These are phyloP conservation scores for Capsicum rhomboideum DNA, from an alignment of 257 asterid genomes.

Conservation along the genomic window DNA sequence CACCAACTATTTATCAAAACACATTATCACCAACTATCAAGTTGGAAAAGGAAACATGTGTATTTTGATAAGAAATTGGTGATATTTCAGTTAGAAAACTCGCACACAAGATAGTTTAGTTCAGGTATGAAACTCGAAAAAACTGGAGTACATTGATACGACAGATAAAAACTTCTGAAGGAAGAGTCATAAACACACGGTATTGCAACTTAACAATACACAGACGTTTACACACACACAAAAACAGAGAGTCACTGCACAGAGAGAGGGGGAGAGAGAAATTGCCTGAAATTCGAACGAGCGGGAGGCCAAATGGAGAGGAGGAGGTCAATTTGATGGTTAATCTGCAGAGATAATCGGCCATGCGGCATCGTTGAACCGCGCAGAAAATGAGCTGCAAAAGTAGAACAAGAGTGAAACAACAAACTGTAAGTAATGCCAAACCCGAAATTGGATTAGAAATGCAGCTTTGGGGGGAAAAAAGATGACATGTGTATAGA, in stretches of 20 bases:
- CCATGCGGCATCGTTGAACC: constrained; percentile 66
- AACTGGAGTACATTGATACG: not conserved
- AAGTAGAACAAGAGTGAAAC: not conserved
- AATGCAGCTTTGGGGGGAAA: not conserved
- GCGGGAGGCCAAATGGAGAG: constrained; percentile 22
- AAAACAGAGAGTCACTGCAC: no score
- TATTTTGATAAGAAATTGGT: no score
- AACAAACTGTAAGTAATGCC: not conserved
- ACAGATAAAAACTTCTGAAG: no score
- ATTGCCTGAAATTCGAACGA: constrained; percentile 59
- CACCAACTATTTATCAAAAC: no score
- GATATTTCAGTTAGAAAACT: no score
- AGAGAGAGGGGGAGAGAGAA: not conserved
- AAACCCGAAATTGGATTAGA: not conserved
- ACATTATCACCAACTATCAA: no score
- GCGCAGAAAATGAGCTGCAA: constrained; percentile 68
- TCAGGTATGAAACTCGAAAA: no score
- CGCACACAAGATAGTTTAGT: no score
- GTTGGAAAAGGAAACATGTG: no score
- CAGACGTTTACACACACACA: no score
- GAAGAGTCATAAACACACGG: no score
- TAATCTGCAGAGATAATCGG: constrained; percentile 65
- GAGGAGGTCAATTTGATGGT: constrained; percentile 40
- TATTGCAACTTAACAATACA: no score
- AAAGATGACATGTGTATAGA: constrained; percentile 36